These are phyloP conservation scores for Jacaranda mimosifolia DNA, from an alignment of 257 asterid genomes.

Conservation along the genomic window DNA sequence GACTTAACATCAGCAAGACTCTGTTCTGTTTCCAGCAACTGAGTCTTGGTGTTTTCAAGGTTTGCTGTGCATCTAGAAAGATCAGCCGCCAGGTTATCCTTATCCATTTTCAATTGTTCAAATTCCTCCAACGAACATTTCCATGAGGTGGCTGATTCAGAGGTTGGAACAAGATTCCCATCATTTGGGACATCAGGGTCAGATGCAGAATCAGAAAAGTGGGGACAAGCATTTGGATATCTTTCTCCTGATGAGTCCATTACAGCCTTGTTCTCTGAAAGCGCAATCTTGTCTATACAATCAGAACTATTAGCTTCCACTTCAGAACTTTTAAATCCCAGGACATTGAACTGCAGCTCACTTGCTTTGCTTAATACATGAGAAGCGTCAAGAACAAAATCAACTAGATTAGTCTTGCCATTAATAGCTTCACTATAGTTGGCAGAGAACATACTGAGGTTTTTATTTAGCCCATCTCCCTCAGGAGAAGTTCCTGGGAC, in stretches of 20 bases:
- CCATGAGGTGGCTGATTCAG: slow-evolving; percentile 70
- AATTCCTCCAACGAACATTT: slow-evolving; percentile 87
- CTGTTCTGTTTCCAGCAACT: slow-evolving; percentile 72
- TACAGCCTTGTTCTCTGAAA: slow-evolving; percentile 77
- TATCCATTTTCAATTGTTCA: slow-evolving; percentile 77
- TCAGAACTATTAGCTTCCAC: slow-evolving; percentile 68
- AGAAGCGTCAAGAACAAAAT: slow-evolving; percentile 76
- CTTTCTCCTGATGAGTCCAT: slow-evolving; percentile 57
- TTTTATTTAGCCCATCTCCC: slow-evolving; percentile 60
- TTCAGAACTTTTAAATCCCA: slow-evolving; percentile 69
- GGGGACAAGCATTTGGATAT: slow-evolving; percentile 59
- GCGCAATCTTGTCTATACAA: slow-evolving; percentile 90
- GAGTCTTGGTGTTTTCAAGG: slow-evolving; percentile 68
- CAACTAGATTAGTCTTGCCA: slow-evolving; percentile 47
- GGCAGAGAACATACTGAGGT: slow-evolving; percentile 59
- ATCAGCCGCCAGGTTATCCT: slow-evolving; percentile 67
- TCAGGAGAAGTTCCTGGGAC: slow-evolving; percentile 55
- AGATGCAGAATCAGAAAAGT: slow-evolving; percentile 76
- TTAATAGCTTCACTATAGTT: slow-evolving; percentile 58
- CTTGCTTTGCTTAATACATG: slow-evolving; percentile 64
- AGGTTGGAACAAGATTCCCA: slow-evolving; percentile 79
- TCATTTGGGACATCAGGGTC: slow-evolving; percentile 80
- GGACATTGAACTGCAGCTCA: slow-evolving; percentile 66
- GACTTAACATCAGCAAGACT: slow-evolving; percentile 77
- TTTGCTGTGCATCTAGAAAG: slow-evolving; percentile 63